Base-by-base conservation (phyloP, 352 stramenopile genomes). In the Phytopythium vexans region DNA sequence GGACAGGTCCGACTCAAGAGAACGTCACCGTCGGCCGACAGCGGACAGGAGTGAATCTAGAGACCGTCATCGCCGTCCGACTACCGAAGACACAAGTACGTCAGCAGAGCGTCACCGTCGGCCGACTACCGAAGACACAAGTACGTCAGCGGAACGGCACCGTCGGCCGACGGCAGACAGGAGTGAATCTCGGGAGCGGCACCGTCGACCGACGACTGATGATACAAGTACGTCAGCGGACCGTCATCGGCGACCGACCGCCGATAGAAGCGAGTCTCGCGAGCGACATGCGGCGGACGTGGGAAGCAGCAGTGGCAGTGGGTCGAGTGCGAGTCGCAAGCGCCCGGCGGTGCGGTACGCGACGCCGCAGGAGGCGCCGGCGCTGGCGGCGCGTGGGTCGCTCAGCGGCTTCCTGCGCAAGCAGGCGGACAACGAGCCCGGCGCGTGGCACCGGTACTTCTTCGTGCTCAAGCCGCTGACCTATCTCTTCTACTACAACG, bases 401-500 rank as follows among this genome's bases (percentile, higher is more conserved):
- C 80, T 69, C 54, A 77, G 64, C 38, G 84, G 84, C 0, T 85
- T 85, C 41, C 50, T 94, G 6, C 65, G 68, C 39, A 91, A 92
- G 52, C 81, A 94, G 52, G 84, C 79, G 6, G 83, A 90, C 64
- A 92, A 92, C 48, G 74, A 91, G 37, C 75, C 77, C 0, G 83
- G 83, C 6, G 65, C 70, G 5, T 94, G 84, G 84, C 90, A 85
- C 50, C 60, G 74, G 49, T 92, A 92, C 66, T 94, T 75, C 55
- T 92, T 94, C 58, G 78, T 82, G 45, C 60, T 94, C 50, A 80
- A 83, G 41, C 77, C 82, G 3, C 58, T 79, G 10, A 90, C 84
- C 16, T 86, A 86, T 55, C 64, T 94, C n/a, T 88, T 92, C 52
- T 94, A 92, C 64, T 94, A 90, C 66, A 89, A 88, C 49, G 66